Evolutionary conservation across 2,329 filamentous ascomycete species (phyloP).

Genomic region (Penicillium sp.): DNA sequence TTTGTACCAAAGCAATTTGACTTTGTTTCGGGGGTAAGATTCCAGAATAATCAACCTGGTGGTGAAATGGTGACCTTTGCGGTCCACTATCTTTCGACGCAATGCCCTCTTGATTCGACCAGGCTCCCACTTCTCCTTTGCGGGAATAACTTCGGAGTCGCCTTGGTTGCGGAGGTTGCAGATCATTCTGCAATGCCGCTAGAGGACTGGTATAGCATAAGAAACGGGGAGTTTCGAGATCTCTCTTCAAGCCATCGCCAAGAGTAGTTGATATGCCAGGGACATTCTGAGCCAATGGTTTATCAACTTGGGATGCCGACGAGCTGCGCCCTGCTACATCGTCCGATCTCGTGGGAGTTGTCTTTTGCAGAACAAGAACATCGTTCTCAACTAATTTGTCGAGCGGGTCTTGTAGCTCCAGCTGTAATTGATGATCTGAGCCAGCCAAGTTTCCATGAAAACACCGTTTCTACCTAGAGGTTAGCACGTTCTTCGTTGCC

Average conservation of each 20-base stretch:
- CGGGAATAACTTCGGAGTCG: neutral
- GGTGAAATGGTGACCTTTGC: neutral
- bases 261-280: neutral
- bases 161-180: neutral
- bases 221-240: neutral
- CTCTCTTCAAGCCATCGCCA: neutral
- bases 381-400: neutral
- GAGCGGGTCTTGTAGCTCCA: neutral
- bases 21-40: neutral
- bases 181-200: neutral
- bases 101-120: neutral
- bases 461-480: neutral
- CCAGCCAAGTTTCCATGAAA: neutral
- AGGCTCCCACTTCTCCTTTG: neutral
- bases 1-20: neutral
- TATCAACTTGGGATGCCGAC: neutral
- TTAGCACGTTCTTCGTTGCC: neutral
- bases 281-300: neutral
- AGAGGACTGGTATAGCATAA: neutral
- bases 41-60: neutral
- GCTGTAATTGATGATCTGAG: neutral
- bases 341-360: neutral
- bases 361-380: neutral
- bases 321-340: neutral
- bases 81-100: neutral